phyloP scores from a whole-genome alignment of 441 rosid genomes.

The Gossypium schwendimanii region DNA sequence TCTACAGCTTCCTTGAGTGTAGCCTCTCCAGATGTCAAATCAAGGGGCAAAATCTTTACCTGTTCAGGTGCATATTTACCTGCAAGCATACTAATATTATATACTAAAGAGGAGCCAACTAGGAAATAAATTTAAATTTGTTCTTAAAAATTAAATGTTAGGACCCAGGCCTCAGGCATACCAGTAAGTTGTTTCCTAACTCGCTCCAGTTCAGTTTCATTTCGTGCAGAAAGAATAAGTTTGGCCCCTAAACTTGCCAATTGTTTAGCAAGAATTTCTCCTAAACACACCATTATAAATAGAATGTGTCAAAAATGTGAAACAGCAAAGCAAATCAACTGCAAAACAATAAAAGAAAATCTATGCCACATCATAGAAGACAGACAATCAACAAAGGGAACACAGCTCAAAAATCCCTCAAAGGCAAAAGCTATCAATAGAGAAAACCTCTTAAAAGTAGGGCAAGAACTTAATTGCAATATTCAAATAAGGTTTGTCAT shows the following conservation, averaged over 20 bases:
- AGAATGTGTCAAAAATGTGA: slow-evolving; percentile 10
- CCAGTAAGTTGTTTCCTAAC: slow-evolving; percentile 68
- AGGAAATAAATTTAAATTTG: background rate
- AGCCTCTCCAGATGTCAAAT: slow-evolving; percentile 69
- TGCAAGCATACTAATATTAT: slow-evolving; percentile 18
- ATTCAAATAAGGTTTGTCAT: background rate
- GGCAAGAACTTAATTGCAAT: background rate
- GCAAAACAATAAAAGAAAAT: background rate
- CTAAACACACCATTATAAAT: slow-evolving; percentile 28
- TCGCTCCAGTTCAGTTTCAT: slow-evolving; percentile 60
- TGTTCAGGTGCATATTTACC: slow-evolving; percentile 74
- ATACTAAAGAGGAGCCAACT: slow-evolving; percentile 1
- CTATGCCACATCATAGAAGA: background rate
- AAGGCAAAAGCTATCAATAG: background rate
- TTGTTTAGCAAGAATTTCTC: slow-evolving; percentile 77
- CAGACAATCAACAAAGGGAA: background rate
- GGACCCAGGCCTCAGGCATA: slow-evolving; percentile 14
- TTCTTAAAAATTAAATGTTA: background rate
- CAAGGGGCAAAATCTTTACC: slow-evolving; percentile 71
- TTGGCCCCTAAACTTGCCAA: slow-evolving; percentile 78
- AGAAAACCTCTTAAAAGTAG: background rate
- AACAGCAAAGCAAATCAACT: background rate
- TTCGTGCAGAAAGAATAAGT: slow-evolving; percentile 81
- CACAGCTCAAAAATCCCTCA: background rate
- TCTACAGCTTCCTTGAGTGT: slow-evolving; percentile 57